Evolutionary conservation across 805 yeast species (phyloP), one percentile per base, ranked within the genome.

Genomic region (Metschnikowia amazonensis): DNA sequence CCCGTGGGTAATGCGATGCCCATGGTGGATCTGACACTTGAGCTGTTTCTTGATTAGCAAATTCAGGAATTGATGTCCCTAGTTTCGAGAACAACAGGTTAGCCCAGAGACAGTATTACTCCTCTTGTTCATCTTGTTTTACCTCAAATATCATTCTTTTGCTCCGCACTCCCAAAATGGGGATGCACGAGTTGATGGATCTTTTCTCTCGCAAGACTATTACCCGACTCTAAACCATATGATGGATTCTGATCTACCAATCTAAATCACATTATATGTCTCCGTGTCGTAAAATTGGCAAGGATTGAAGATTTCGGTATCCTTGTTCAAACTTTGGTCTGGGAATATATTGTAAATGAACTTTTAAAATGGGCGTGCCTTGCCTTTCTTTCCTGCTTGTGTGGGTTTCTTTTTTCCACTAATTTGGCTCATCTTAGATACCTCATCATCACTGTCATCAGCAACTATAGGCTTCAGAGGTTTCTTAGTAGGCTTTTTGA

Each of bases 391-490:
- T 1, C 50, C 50, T 13, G 43, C 43, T 10, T 23, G 36, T 4
- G 48, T 27, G 4, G 35, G 36, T 4, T 38, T 45, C n/a, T 40
- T 45, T 32, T 52, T 52, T 13, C 46, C 47, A 16, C 39, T 36
- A 23, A 50, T 49, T 20, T 48, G 52, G 38, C 39, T 41, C 46
- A 44, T 33, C 33, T 53, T 52, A n/a, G 52, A 47, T 28, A 53
- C 57, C 36, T 58, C 56, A 16, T 39, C 42, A 44, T 55, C 56
- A 14, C 51, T 45, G 11, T 48, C 53, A 4, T 30, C 39, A 2
- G 32, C 45, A 7, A 3, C 21, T 20, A 20, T n/a, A 27, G 25
- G 27, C 17, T 29, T 18, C 41, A 18, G 33, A 11, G 23, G 21
- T 36, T 18, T 21, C 13, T 31, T 31, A 5, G n/a, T 27, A 10